phyloP scores from a whole-genome alignment of 2,329 filamentous ascomycete genomes.

The Colletotrichum liriopes region DNA sequence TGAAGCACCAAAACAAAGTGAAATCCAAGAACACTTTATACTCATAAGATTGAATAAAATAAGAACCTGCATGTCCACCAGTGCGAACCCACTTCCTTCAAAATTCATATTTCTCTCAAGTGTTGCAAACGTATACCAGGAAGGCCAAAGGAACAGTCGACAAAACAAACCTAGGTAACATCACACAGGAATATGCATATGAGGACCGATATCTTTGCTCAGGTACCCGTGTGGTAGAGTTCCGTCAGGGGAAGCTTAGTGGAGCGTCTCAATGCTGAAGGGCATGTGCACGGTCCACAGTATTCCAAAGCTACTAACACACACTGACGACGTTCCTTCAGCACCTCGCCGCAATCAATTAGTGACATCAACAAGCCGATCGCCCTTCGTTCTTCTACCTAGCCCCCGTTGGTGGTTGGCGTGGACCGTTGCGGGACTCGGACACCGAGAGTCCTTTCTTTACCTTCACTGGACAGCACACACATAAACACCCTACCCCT shows the following conservation, averaged over 20 bases:
- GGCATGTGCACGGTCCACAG: slow-evolving; percentile 23
- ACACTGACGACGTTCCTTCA: slow-evolving; percentile 10
- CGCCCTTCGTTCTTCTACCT: slow-evolving; percentile 13
- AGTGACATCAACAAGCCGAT: slow-evolving; percentile 40
- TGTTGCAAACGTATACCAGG: neutral
- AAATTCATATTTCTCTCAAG: neutral
- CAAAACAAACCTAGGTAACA: neutral
- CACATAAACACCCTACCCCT: slow-evolving; percentile 13
- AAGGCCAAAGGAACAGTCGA: neutral
- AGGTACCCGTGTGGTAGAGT: neutral
- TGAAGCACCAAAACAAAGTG: neutral
- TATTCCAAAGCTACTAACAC: slow-evolving; percentile 1
- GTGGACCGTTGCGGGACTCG: slow-evolving; percentile 30
- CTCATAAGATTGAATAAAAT: neutral
- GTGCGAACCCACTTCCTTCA: neutral
- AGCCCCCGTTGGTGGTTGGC: slow-evolving; percentile 9
- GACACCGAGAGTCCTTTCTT: slow-evolving; percentile 18
- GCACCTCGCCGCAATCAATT: slow-evolving; percentile 24
- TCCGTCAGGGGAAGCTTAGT: slow-evolving; percentile 2
- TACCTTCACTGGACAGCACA: slow-evolving; percentile 7
- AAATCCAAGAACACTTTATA: too few species aligned
- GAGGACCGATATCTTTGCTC: neutral
- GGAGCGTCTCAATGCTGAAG: slow-evolving; percentile 1
- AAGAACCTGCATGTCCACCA: neutral
- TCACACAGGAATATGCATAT: neutral